Percentiles rank a stretch among this genome's conserved stretches.
These are phyloP conservation scores for Penicillium italicum DNA, from an alignment of 2,329 filamentous ascomycete genomes.

Conservation along the genomic window DNA sequence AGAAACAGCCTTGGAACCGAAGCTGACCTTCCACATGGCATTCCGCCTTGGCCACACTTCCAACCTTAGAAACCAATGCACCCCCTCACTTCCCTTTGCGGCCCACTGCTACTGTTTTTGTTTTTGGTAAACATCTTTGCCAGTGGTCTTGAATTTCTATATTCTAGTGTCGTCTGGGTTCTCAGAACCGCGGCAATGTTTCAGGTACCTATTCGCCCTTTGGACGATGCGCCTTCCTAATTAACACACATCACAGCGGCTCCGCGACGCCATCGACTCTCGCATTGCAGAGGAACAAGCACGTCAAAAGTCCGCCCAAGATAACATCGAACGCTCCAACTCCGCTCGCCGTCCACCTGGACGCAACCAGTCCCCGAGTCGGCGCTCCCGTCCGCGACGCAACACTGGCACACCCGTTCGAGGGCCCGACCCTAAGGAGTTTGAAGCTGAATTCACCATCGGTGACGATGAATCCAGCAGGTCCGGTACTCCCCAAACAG, in stretches of 20 bases:
- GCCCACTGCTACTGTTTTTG: constrained; percentile 9
- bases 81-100: constrained; percentile 15
- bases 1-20: background rate
- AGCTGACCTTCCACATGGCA: constrained; percentile 8
- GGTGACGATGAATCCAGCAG: constrained; percentile 69
- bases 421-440: constrained; percentile 77
- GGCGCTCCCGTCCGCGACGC: constrained; percentile 34
- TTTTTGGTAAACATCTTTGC: constrained; percentile 4
- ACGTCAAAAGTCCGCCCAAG: constrained; percentile 58
- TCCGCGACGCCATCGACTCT: constrained; percentile 80
- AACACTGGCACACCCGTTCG: constrained; percentile 48
- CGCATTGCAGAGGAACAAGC: constrained; percentile 90
- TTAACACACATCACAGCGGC: constrained; percentile 53
- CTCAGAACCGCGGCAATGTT: constrained; percentile 26
- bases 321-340: constrained; percentile 44
- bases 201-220: constrained; percentile 16
- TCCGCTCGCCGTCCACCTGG: constrained; percentile 38
- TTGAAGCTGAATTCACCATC: constrained; percentile 80
- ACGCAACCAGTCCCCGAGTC: constrained; percentile 28
- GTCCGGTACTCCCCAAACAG: constrained; percentile 56
- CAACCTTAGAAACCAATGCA: constrained; percentile 11
- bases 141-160: constrained; percentile 10
- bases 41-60: constrained; percentile 8
- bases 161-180: constrained; percentile 16
- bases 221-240: background rate